Base-by-base conservation (phyloP, 371 early-diverging fungal genomes). In the Lichtheimia ornata region DNA sequence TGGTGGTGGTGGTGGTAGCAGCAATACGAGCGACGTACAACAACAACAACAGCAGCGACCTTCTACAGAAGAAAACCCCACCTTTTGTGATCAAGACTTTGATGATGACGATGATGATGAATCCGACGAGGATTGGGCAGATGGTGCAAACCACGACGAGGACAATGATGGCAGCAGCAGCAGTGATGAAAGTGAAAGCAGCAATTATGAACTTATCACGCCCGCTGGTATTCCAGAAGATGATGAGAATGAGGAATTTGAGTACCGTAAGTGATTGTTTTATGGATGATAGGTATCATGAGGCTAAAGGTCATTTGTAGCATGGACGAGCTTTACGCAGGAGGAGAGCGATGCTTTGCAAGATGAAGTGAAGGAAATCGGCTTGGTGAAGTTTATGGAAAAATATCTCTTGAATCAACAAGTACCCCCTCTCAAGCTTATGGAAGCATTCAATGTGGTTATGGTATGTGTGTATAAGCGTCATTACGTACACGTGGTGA, bases 301-400 rank as follows among this genome's bases (percentile, higher is more conserved):
- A 27, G 1, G 3, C 22, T 25, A 9, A 35, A 7, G 28, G 28
- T 28, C 17, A 47, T 13, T 50, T 40, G 24, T 58, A 76, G 76
- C 74, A 40, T 81, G 75, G 74, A 67, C 67, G 15, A 71, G 73
- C 41, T 80, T 61, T 57, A 68, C 74, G 9, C 69, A 72, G 40
- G 75, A 73, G 54, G 75, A 80, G 59, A 65, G 63, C 50, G 72
- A 71, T 50, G 49, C 56, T 9, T 6, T 77, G 11, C 62, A 64
- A 58, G 71, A 76, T 17, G 73, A 76, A 44, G 81, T 68, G 13
- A 61, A 70, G 15, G 66, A 73, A 27, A 66, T 68, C 18, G 80
- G 74, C 3, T 47, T 78, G 24, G 69, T 71, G 56, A 81, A 81
- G 43, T 88, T 87, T 61, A 64, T 87, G 63, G 71, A 84, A 50